Conservation (phyloP, 2,329 filamentous ascomycete species). For the Diaporthe nobilis region DNA sequence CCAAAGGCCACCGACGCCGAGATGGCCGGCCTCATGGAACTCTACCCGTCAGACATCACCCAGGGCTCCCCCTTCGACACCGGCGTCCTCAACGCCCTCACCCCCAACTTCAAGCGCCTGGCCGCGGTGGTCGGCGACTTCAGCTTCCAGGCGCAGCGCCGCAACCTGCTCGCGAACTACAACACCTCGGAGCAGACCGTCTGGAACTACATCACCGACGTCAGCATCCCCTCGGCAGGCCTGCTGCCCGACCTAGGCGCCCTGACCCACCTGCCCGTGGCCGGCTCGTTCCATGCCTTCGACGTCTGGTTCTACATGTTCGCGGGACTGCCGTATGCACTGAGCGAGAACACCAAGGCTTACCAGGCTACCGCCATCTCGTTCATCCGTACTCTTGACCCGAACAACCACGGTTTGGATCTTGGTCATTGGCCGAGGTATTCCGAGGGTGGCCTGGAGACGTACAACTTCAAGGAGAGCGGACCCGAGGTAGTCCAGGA, state of each 20-base stretch:
- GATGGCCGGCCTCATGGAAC: neutral
- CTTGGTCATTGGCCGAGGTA: conserved; percentile 4
- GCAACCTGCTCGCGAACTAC: conserved; percentile 2
- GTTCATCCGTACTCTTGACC: neutral
- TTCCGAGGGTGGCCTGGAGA: neutral
- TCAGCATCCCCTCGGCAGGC: conserved; percentile 12
- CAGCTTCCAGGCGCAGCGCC: conserved; percentile 21
- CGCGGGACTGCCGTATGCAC: neutral
- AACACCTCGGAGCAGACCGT: conserved; percentile 2
- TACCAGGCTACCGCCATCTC: neutral
- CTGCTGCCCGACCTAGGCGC: conserved; percentile 2
- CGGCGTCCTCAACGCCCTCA: conserved; percentile 1
- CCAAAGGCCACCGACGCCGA: neutral
- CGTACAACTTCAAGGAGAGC: conserved; percentile 11
- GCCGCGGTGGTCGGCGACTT: conserved; percentile 10
- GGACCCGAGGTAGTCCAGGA: neutral
- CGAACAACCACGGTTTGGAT: conserved; percentile 9
- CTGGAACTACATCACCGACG: neutral
- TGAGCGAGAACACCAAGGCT: neutral
- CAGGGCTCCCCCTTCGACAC: conserved; percentile 15
- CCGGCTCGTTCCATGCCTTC: conserved; percentile 10
- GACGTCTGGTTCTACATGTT: conserved; percentile 13
- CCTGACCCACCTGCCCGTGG: neutral
- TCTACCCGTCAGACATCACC: neutral
- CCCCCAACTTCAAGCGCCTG: conserved; percentile 18